Evolutionary conservation across 305 asterid genomes (phyloP).

Genomic region (Coffea humblotiana): DNA sequence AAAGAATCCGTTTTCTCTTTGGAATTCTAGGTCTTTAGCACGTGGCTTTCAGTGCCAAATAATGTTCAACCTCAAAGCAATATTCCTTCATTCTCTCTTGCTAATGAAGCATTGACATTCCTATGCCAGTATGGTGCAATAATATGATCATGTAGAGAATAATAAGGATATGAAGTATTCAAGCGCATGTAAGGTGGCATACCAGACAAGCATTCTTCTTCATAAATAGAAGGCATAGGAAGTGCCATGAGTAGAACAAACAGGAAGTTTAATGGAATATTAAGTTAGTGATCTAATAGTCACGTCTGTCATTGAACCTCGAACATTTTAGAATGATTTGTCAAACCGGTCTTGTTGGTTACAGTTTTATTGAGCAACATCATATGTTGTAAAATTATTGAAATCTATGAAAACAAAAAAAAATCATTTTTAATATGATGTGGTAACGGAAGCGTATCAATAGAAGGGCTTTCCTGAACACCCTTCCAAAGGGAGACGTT

Average conservation of each 20-base stretch:
- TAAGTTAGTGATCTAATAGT: constrained; percentile 27
- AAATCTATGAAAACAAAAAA: constrained; percentile 25
- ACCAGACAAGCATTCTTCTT: constrained; percentile 55
- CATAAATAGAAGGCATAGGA: constrained; percentile 33
- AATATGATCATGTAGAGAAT: constrained; percentile 46
- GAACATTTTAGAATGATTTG: constrained; percentile 17
- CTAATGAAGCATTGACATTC: constrained; percentile 35
- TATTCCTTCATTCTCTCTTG: constrained; percentile 40
- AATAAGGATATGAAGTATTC: constrained; percentile 42
- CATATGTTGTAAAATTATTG: constrained; percentile 37
- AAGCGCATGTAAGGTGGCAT: constrained; percentile 44
- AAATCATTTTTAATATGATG: too few species aligned
- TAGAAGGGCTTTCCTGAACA: too few species aligned
- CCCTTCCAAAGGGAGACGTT: too few species aligned
- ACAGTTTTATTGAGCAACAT: constrained; percentile 36
- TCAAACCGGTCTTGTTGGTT: constrained; percentile 44
- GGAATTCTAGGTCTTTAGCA: too few species aligned
- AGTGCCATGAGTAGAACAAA: constrained; percentile 37
- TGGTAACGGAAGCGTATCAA: too few species aligned
- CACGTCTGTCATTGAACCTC: constrained; percentile 22
- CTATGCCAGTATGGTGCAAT: constrained; percentile 43
- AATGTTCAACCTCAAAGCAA: too few species aligned
- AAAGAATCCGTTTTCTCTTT: too few species aligned
- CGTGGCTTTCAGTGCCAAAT: too few species aligned
- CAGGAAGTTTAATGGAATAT: constrained; percentile 27